These are phyloP conservation scores for Fusarium odoratissimum DNA, from an alignment of 2,329 filamentous ascomycete species.

Conservation along the genomic window DNA sequence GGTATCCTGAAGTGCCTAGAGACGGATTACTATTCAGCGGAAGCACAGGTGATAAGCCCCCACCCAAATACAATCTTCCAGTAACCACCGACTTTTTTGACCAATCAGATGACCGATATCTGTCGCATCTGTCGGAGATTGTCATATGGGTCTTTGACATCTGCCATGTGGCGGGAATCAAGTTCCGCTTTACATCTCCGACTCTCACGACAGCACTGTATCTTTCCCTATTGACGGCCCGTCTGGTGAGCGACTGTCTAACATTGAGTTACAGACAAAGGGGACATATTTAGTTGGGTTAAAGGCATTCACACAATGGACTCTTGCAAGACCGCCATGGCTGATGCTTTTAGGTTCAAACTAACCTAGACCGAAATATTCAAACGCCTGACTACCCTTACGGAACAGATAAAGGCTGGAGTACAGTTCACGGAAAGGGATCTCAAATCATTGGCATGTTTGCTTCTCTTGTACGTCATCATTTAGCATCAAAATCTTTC, in stretches of 20 bases:
- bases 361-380: fast-evolving
- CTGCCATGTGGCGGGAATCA: background rate
- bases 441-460: background rate
- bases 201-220: background rate
- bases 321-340: too few species aligned
- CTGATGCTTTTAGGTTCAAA: too few species aligned
- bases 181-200: background rate
- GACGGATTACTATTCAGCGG: background rate
- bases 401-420: background rate
- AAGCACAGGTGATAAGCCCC: background rate
- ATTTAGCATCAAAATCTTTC: too few species aligned
- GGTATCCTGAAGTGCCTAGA: background rate
- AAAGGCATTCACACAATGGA: background rate
- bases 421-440: background rate
- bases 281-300: background rate
- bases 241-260: background rate
- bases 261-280: background rate
- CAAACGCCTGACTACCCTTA: background rate
- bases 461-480: background rate
- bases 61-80: background rate
- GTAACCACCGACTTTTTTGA: background rate
- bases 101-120: background rate
- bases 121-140: background rate
- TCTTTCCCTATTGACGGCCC: background rate
- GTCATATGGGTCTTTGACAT: background rate